phyloP scores from a whole-genome alignment of 108 stramenopile genomes.

The Nitzschia sp. region DNA sequence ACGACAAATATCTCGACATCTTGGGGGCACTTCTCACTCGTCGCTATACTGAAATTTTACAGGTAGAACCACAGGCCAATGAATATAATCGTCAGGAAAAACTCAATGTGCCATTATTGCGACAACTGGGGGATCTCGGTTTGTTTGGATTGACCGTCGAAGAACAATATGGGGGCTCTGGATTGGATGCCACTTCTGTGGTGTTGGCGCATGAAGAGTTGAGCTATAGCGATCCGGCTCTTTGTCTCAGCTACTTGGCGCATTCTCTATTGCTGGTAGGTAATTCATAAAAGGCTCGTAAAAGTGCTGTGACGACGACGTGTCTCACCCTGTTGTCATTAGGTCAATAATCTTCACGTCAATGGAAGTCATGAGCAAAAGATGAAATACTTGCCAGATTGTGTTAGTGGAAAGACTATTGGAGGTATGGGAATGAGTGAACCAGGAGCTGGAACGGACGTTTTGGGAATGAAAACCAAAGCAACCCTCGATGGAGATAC shows the following conservation, averaged over 20 bases:
- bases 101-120: slow-evolving; percentile 90
- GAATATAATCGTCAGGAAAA: slow-evolving; percentile 84
- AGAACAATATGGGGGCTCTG: slow-evolving; percentile 92
- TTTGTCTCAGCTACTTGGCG: slow-evolving; percentile 96
- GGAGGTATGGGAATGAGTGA: slow-evolving; percentile 99
- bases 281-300: no score
- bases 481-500: slow-evolving; percentile 58
- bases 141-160: slow-evolving; percentile 92
- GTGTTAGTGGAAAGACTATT: slow-evolving; percentile 85
- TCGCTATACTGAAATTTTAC: slow-evolving; percentile 43
- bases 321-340: no score
- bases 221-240: slow-evolving; percentile 94
- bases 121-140: slow-evolving; percentile 89
- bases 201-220: slow-evolving; percentile 88
- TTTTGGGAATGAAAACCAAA: slow-evolving; percentile 93
- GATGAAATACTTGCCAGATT: slow-evolving; percentile 67
- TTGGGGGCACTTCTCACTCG: not conserved
- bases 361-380: slow-evolving; percentile 89
- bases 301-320: not conserved
- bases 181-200: slow-evolving; percentile 85
- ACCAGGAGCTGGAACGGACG: slow-evolving; percentile 97
- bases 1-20: not conserved
- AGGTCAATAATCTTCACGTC: slow-evolving; percentile 84
- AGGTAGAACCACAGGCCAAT: slow-evolving; percentile 97
- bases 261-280: slow-evolving; percentile 70